Percentiles rank a stretch among this genome's conserved stretches.
phyloP scores from a whole-genome alignment of 352 stramenopile genomes.

The Globisporangium echinulatum region DNA sequence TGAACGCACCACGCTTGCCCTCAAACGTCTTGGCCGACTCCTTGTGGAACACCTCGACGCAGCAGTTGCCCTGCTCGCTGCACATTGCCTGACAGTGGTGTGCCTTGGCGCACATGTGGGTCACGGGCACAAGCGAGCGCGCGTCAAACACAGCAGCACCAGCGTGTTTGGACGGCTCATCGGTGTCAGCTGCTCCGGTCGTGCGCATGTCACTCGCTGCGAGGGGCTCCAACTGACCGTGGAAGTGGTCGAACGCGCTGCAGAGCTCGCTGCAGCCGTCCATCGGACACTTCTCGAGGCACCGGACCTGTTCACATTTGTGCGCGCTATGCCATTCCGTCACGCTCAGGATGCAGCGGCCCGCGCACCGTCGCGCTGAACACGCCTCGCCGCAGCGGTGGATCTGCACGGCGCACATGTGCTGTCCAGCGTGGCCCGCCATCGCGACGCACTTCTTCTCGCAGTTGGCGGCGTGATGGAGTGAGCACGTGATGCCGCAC shows the following conservation, averaged over 20 bases:
- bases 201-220: conserved; percentile 11
- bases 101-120: conserved; percentile 58
- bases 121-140: conserved; percentile 20
- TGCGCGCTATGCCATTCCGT: conserved; percentile 35
- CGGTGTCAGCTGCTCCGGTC: conserved; percentile 14
- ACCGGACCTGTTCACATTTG: conserved; percentile 54
- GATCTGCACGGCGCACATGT: conserved; percentile 47
- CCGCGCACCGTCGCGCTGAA: conserved; percentile 29
- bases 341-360: conserved; percentile 46
- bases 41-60: conserved; percentile 66
- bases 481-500: conserved; percentile 35
- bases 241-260: conserved; percentile 51
- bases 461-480: conserved; percentile 45
- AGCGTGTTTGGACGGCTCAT: conserved; percentile 29
- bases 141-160: conserved; percentile 30
- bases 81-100: conserved; percentile 56
- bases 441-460: conserved; percentile 36
- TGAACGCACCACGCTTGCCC: conserved; percentile 45
- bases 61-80: conserved; percentile 52
- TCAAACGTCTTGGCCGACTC: conserved; percentile 65
- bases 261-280: conserved; percentile 51
- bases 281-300: conserved; percentile 53
- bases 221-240: conserved; percentile 33
- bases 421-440: conserved; percentile 29
- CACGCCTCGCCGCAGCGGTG: conserved; percentile 58